Base-by-base conservation (phyloP, 2,329 filamentous ascomycete genomes). In the Stagonosporopsis tanaceti region DNA sequence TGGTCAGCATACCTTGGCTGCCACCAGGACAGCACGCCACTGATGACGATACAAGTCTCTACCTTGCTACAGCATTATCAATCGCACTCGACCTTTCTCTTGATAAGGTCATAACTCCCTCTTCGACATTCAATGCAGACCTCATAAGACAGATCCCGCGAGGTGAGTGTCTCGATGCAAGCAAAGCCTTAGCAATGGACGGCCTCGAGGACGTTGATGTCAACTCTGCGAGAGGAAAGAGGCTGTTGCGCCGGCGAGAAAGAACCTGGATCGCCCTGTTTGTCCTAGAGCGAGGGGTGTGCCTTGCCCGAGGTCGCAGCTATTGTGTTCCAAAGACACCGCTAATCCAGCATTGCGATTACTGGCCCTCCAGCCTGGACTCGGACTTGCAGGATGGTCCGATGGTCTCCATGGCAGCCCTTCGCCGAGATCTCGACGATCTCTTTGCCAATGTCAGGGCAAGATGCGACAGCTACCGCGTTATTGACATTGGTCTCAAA, bases 1-100 rank as follows among this genome's bases (percentile, higher is more conserved):
- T 92, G 85, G 83, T 90, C 30, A 91, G 91, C 59, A 84, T 92
- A 6, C 89, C 89, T 0, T 92, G 89, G 89, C 90, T 91, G 83
- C 85, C 85, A 28, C 87, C 87, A 1, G 87, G 87, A 2, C 59
- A 61, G 78, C 86, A 89, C 66, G 88, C 86, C 71, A 87, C 87
- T 9, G 89, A 91, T 62, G 89, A 92, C 59, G 89, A 91, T 65
- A 90, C 89, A 0, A 90, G 88, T 56, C 84, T 85, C 39, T 91
- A 90, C 63, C 85, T 92, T 51, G 85, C 88, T 1, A 87, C 89
- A 77, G 89, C 89, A 1, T 78, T 89, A 9, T 88, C 87, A 0
- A 86, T 91, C 59, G 88, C 89, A 0, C 78, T 91, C 32, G 89
- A 92, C 65, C 66, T 92, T 8, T 89, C 85, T 1, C 73, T 92